phyloP scores from a whole-genome alignment of 169 alveolate species.

The Plasmodium cynomolgi region DNA sequence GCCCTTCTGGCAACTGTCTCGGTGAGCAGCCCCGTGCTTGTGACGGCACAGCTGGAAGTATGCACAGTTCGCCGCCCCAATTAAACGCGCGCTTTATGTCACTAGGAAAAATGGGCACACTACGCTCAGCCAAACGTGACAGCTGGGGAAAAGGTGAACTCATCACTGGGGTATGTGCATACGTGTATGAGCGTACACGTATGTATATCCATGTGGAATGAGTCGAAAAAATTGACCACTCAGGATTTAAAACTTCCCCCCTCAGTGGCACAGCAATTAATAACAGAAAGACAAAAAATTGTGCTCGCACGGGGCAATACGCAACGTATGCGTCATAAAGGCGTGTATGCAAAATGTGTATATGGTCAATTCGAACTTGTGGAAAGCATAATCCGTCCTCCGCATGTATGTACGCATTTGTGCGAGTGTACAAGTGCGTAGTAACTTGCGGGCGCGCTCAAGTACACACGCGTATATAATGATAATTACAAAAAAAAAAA shows the following conservation, averaged over 20 bases:
- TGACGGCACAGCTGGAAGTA: background rate
- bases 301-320: background rate
- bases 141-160: background rate
- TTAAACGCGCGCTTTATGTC: background rate
- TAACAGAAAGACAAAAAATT: background rate
- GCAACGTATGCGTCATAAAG: conserved; percentile 4
- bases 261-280: background rate
- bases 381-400: background rate
- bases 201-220: background rate
- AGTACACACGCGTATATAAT: background rate
- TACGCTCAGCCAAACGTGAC: background rate
- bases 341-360: background rate
- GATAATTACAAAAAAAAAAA: background rate
- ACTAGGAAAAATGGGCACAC: background rate
- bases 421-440: background rate
- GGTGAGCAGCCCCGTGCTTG: background rate
- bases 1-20: background rate
- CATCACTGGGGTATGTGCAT: background rate
- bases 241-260: background rate
- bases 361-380: background rate
- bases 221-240: background rate
- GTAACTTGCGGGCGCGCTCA: background rate
- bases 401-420: background rate
- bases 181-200: background rate
- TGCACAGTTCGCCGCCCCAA: background rate